Evolutionary conservation across 148 eudicot species (phyloP).

Genomic region (Cornus florida): DNA sequence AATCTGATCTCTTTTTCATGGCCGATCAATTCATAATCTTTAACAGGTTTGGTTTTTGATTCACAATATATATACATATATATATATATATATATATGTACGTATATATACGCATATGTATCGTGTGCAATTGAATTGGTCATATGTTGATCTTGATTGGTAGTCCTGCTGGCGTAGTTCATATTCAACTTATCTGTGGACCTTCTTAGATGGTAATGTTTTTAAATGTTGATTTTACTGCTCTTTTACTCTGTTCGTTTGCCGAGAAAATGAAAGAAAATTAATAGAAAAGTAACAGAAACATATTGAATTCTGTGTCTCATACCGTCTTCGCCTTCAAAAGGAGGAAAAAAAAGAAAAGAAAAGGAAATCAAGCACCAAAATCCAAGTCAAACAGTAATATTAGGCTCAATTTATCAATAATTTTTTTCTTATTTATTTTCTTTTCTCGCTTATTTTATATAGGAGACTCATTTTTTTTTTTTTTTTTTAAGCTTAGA

Average conservation of each 20-base stretch:
- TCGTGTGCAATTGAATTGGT: background rate
- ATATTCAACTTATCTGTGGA: background rate
- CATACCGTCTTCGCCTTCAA: background rate
- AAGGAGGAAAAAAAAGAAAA: too few relatives aligned
- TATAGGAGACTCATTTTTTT: too few relatives aligned
- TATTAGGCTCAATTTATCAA: background rate
- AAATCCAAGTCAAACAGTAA: background rate
- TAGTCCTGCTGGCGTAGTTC: background rate
- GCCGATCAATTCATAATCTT: constrained; percentile 10
- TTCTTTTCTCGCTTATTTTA: too few relatives aligned
- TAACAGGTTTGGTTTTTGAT: constrained; percentile 3
- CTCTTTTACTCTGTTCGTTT: background rate
- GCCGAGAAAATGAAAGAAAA: background rate
- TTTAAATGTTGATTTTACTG: background rate
- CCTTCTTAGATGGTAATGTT: constrained; percentile 1
- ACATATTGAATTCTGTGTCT: background rate
- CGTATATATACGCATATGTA: too few relatives aligned
- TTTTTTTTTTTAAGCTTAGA: background rate
- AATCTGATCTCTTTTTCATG: constrained; percentile 15
- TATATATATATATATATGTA: background rate
- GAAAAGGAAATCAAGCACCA: background rate
- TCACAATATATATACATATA: background rate
- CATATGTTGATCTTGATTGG: background rate
- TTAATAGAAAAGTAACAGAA: background rate
- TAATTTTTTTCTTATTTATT: too few relatives aligned